These are phyloP conservation scores for Colletotrichum sublineola DNA, from an alignment of 2,329 filamentous ascomycete species.

Conservation along the genomic window DNA sequence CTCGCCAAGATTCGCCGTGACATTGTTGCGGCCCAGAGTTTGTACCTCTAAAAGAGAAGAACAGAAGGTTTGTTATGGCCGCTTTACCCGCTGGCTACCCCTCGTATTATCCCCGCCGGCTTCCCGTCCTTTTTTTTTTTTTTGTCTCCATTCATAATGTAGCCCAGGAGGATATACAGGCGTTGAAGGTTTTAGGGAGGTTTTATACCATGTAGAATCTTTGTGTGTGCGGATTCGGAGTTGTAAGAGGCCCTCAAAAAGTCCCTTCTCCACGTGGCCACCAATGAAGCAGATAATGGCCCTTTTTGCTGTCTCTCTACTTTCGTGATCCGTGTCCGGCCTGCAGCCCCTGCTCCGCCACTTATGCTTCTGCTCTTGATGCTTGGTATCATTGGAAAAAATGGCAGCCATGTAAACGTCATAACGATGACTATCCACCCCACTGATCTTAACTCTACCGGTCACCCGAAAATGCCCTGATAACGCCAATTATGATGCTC, in stretches of 20 bases:
- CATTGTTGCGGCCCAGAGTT: conserved; percentile 92
- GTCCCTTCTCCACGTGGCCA: conserved; percentile 37
- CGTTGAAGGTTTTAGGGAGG: conserved; percentile 28
- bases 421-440: neutral
- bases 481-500: conserved; percentile 53
- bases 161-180: conserved; percentile 26
- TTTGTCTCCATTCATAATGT: conserved; percentile 24
- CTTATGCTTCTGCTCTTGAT: neutral
- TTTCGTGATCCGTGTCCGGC: conserved; percentile 17
- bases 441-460: neutral
- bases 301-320: conserved; percentile 32
- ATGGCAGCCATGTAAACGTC: neutral
- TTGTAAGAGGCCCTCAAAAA: conserved; percentile 19
- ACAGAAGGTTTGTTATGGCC: conserved; percentile 24
- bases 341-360: neutral
- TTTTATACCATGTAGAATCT: conserved; percentile 40
- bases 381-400: conserved; percentile 28
- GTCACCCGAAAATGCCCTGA: conserved; percentile 46
- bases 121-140: conserved; percentile 11
- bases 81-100: neutral
- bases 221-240: conserved; percentile 35
- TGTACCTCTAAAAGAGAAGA: conserved; percentile 78
- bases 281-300: conserved; percentile 43
- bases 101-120: neutral
- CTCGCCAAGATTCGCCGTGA: conserved; percentile 90